Evolutionary conservation across 148 eudicot genomes (phyloP).

Genomic region (Fagopyrum esculentum): DNA sequence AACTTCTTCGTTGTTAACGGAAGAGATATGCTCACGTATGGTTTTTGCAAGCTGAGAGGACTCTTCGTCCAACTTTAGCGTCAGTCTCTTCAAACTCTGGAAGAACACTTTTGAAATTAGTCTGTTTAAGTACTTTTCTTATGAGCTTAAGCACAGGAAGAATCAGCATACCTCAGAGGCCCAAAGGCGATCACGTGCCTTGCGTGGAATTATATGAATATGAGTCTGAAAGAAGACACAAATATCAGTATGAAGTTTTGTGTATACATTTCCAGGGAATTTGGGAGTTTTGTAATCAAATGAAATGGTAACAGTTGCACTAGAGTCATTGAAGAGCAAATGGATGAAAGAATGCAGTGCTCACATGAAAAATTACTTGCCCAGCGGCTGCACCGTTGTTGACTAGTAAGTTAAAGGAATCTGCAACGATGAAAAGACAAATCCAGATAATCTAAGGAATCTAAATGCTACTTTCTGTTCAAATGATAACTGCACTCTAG

Average conservation of each 20-base stretch:
- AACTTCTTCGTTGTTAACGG: conserved; percentile 23
- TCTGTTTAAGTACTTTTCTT: not conserved
- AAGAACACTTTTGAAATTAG: conserved; percentile 1
- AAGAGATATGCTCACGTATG: conserved; percentile 48
- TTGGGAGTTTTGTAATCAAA: not conserved
- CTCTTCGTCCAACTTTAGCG: conserved; percentile 58
- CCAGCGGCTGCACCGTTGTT: conserved; percentile 96
- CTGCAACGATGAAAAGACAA: conserved; percentile 28
- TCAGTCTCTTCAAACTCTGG: conserved; percentile 63
- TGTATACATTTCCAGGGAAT: not conserved
- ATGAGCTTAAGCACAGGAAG: not conserved
- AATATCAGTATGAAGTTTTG: conserved; percentile 8
- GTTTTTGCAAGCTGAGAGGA: conserved; percentile 53
- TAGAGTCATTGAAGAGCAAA: not conserved
- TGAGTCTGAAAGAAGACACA: conserved; percentile 52
- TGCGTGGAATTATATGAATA: conserved; percentile 88
- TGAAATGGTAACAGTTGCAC: not conserved
- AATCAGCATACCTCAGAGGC: conserved; percentile 63
- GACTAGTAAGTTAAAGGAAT: conserved; percentile 93
- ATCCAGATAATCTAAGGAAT: not conserved
- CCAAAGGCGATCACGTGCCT: conserved; percentile 79
- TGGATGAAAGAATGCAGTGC: conserved; percentile 9
- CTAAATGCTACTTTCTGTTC: not conserved
- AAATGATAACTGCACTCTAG: not conserved
- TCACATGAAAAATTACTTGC: conserved; percentile 92